Base-by-base conservation (phyloP, 2,329 filamentous ascomycete genomes). In the Nemania diffusa region DNA sequence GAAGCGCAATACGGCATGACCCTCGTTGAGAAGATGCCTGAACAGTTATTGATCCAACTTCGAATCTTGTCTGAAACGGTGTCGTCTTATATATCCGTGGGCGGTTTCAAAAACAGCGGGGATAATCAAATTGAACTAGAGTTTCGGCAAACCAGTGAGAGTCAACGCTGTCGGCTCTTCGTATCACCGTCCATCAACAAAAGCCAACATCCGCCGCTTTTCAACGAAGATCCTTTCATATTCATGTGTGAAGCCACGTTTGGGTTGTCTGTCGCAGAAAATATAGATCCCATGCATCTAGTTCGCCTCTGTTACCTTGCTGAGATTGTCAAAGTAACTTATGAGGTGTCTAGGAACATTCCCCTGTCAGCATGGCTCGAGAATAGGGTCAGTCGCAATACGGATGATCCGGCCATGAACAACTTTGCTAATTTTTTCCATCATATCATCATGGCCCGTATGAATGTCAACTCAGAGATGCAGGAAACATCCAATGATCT, bases 61-160 rank as follows among this genome's bases (percentile, higher is more conserved):
- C 92, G 94, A 56, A 90, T 98, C 29, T 83, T 98, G 26, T 90
- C 93, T 1, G 96, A 97, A 81, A 98, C 94, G 1, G 91, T 92
- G 0, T 88, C 91, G 32, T 94, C 94, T 0, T 98, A 96, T 78
- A 87, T 94, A 62, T 88, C 93, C 1, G 84, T 97, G 65, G 92
- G 93, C 1, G 88, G 89, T 4, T 84, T 95, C 48, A 85, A 88
- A 57, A 84, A 86, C 22, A 83, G 82, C 2, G 85, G 86, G 0
- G 84, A 88, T 7, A 90, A 87, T 69, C 85, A 84, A 67, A 88
- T 92, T 13, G 86, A 88, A 56, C 81, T 81, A 53, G 92, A 96
- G 75, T 92, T 92, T 74, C 83, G 82, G 65, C 83, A 84, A 52
- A 89, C 92, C 67, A 90, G 91, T 73, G 87, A 91, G 69, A 85